These are phyloP conservation scores for Selaginella moellendorffii DNA, from an alignment of 75 land plant genomes.

Conservation along the genomic window DNA sequence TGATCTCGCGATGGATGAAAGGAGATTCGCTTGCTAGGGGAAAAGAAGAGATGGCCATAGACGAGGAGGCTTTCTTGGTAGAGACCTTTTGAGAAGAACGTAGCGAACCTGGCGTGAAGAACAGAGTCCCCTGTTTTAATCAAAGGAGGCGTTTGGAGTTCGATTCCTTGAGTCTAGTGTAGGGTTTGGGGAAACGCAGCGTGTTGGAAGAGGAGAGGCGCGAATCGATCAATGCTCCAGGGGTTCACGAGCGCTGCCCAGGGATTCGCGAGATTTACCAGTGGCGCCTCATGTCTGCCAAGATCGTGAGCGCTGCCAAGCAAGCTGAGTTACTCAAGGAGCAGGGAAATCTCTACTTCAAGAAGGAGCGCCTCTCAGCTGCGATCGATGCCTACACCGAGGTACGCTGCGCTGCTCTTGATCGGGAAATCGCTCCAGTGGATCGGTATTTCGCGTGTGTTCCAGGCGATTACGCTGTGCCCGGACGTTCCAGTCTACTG, in stretches of 20 bases:
- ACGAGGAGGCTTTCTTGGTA: not conserved
- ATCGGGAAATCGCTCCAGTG: too few relatives aligned
- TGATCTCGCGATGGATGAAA: slow-evolving; percentile 54
- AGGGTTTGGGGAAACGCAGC: too few relatives aligned
- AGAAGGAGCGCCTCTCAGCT: slow-evolving; percentile 50
- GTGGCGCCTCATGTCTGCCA: too few relatives aligned
- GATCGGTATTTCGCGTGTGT: too few relatives aligned
- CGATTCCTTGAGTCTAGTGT: too few relatives aligned
- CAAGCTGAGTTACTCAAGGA: slow-evolving; percentile 64
- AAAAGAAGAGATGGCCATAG: not conserved
- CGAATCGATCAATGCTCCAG: too few relatives aligned
- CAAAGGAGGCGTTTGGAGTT: too few relatives aligned
- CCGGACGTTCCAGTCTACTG: slow-evolving; percentile 62
- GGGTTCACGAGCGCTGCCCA: too few relatives aligned
- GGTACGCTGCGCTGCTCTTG: slow-evolving; percentile 35
- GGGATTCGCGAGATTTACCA: too few relatives aligned
- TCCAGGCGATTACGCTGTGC: slow-evolving; percentile 72
- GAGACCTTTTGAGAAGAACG: not conserved
- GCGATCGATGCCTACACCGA: slow-evolving; percentile 93
- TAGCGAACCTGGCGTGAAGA: too few relatives aligned
- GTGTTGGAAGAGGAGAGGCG: too few relatives aligned
- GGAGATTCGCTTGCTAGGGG: slow-evolving; percentile 23
- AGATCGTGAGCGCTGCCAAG: slow-evolving; percentile 10
- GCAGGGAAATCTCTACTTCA: slow-evolving; percentile 59
- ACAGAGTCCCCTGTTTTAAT: too few relatives aligned